Evolutionary conservation across 176 grass and related monocot species (phyloP), one percentile per base, ranked within the genome.

Genomic region (Avena atlantica): DNA sequence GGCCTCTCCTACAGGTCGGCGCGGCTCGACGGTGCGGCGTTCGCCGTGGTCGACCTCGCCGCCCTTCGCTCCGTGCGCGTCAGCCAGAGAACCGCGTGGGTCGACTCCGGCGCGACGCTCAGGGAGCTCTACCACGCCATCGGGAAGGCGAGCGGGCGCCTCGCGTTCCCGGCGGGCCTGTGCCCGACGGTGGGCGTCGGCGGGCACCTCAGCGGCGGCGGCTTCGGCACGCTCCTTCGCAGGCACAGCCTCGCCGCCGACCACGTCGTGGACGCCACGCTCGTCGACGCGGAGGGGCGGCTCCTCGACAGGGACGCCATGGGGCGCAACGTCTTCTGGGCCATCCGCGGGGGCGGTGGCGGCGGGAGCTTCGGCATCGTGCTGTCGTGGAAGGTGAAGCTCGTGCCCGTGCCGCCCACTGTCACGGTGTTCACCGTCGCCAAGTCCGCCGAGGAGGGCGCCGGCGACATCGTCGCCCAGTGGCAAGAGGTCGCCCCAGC

Each of bases 1-100:
- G 94, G 91, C 48, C 88, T 97, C 1, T 97, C 94, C 1, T 90
- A 83, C 83, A 49, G 48, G 48, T 56, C 53, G 84, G 12, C 48
- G 48, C 48, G 79, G 63, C 24, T 84, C 84, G 52, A 5, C 84
- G 52, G 1, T 19, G 1, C 16, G 56, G 56, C 15, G 17, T 58
- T 58, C 17, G 56, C 17, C 56, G 1, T 58, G 56, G 17, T 58
- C 56, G 56, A 58, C 56, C 16, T 58, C 5, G 17, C 56, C 2
- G 17, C 5, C 17, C 56, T 58, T 2, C 17, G 7, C 17, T 7
- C 16, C 16, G 56, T 58, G 56, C 4, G 16, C 17, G 56, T 58
- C 56, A 19, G 17, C 4, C 6, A 17, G 15, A 17, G 17, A 56
- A 91, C 53, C 15, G 53, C 53, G 15, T 56, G 53, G 53, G 53